Evolutionary conservation across 495 filamentous ascomycete genomes (phyloP), one percentile per base, ranked within the genome.

Genomic region (Penicillium dipodomyicola): DNA sequence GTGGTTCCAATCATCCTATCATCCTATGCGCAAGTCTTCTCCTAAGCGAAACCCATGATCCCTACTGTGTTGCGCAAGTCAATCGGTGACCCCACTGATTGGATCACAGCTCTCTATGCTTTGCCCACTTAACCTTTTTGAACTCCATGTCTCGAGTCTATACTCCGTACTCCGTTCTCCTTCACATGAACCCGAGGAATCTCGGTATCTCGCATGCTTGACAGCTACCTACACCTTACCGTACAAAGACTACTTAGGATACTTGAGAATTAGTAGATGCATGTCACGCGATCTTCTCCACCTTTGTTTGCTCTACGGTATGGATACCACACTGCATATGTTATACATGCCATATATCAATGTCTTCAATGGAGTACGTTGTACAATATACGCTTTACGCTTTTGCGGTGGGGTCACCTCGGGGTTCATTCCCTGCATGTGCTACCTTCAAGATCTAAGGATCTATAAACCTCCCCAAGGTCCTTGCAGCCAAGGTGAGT

Each of bases 131-230:
- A 43, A 42, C 37, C 27, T 43, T 43, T n/a, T 19, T 35, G 10
- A 30, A 19, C 25, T 47, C 44, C 25, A 32, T 12, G 5, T 30
- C 29, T 30, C 9, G 9, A 30, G 29, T 30, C 29, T 30, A 6
- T 37, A 43, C 19, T 22, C 9, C 2, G 29, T 30, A 4, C 30
- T 33, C 30, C 30, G 30, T 32, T 32, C 27, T 64, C 61, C 29
- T 54, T 62, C 64, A 67, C 62, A 62, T 65, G 62, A 67, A 61
- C 35, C 59, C 60, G 62, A 56, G 35, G 29, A 54, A 50, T 50
- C 30, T 51, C 63, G 60, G 58, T 61, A 61, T 60, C 61, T 64
- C 43, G 62, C 64, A 65, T 65, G 58, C 60, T 63, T 63, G 63
- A 63, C 62, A 65, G 62, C 43, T 25, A 45, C 22, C 42, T 45